These are phyloP conservation scores for Pezicula radicicola DNA, from an alignment of 2,329 filamentous ascomycete species.

Conservation along the genomic window DNA sequence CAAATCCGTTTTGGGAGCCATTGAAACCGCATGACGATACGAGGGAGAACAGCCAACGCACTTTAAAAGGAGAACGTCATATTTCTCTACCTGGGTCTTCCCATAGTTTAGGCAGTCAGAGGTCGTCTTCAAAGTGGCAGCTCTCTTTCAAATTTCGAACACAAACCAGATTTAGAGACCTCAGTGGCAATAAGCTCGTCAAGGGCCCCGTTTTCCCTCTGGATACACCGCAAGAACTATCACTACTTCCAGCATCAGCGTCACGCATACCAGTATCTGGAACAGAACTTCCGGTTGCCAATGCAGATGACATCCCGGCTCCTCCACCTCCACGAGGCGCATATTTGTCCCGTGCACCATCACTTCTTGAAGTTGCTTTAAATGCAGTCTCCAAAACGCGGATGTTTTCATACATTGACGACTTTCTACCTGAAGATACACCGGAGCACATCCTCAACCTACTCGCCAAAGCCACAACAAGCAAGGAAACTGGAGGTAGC, in stretches of 20 bases:
- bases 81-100: not conserved
- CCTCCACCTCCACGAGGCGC: constrained; percentile 15
- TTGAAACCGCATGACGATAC: not conserved
- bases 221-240: not conserved
- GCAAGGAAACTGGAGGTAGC: constrained; percentile 45
- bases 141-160: constrained; percentile 23
- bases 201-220: constrained; percentile 24
- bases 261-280: not conserved
- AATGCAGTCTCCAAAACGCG: constrained; percentile 18
- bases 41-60: no score
- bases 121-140: constrained; percentile 18
- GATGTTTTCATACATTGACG: constrained; percentile 19
- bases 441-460: not conserved
- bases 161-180: constrained; percentile 24
- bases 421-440: constrained; percentile 11
- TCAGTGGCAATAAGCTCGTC: constrained; percentile 16
- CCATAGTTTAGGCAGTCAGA: not conserved
- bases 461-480: constrained; percentile 24
- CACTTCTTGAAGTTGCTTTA: constrained; percentile 27
- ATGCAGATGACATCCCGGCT: constrained; percentile 9
- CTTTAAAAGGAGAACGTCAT: not conserved
- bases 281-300: constrained; percentile 14
- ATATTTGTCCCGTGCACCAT: constrained; percentile 21
- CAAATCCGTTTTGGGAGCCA: constrained; percentile 59
- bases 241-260: not conserved